Percentiles rank a stretch among this genome's conserved stretches.
Evolutionary conservation across 2,329 filamentous ascomycete species (phyloP).

Genomic region (Myriosclerotinia duriaeana): DNA sequence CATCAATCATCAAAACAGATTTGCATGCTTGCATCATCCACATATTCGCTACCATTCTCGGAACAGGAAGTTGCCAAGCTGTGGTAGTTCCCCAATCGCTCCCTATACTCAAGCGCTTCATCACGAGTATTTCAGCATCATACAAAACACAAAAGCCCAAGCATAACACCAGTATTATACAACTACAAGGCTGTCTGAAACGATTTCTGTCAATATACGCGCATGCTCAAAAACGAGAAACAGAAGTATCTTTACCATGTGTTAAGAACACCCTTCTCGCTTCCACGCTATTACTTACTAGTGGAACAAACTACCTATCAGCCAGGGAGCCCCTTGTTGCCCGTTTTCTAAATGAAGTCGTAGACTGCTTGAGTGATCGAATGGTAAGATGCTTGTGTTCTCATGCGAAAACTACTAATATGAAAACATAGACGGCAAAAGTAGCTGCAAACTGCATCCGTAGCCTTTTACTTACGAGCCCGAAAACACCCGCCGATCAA

Average conservation of each 20-base stretch:
- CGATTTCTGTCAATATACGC: conserved; percentile 80
- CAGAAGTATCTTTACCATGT: conserved; percentile 74
- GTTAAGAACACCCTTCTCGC: conserved; percentile 92
- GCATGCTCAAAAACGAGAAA: conserved; percentile 71
- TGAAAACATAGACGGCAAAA: conserved; percentile 66
- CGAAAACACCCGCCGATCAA: conserved; percentile 65
- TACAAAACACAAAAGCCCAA: conserved; percentile 42
- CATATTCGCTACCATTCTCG: conserved; percentile 90
- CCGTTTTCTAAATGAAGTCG: conserved; percentile 74
- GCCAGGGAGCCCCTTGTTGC: conserved; percentile 72
- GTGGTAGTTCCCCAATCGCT: conserved; percentile 86
- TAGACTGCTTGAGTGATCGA: conserved; percentile 78
- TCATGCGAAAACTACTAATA: conserved; percentile 20
- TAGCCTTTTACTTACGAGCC: conserved; percentile 70
- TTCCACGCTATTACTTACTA: conserved; percentile 84
- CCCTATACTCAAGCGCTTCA: conserved; percentile 87
- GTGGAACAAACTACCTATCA: conserved; percentile 70
- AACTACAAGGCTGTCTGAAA: conserved; percentile 78
- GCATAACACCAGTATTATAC: conserved; percentile 45
- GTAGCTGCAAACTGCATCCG: conserved; percentile 89
- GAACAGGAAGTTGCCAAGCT: conserved; percentile 82
- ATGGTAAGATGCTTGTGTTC: conserved; percentile 53
- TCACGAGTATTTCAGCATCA: conserved; percentile 66
- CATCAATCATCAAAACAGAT: conserved; percentile 92
- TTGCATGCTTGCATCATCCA: conserved; percentile 95